Evolutionary conservation across 2,329 filamentous ascomycete species (phyloP), one percentile per base, ranked within the genome.

Genomic region (Dothiorella sarmentorum): DNA sequence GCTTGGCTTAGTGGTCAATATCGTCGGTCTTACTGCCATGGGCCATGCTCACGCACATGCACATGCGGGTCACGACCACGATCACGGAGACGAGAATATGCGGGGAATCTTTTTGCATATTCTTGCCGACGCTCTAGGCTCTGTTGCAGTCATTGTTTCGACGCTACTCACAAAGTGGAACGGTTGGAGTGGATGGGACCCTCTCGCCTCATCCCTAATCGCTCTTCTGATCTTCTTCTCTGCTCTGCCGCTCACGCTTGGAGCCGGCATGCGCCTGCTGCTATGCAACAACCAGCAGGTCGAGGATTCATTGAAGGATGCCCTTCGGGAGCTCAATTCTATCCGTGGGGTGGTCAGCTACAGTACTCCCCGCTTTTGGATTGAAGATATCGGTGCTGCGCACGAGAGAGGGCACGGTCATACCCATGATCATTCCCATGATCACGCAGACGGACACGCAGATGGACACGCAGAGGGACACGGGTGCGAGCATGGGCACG

Each of bases 101-200:
- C 85, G 94, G 66, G 94, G 94, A 11, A 97, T 99, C 64, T 99
- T 96, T 73, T 79, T 99, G 18, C 94, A 99, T 69, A 90, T 99
- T 52, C 81, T 97, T 26, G 94, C 94, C 5, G 94, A 99, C 71
- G 96, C 94, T 0, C 85, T 97, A 27, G 94, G 94, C 24, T 97
- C 92, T 57, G 89, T 92, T 1, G 94, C 94, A 1, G 94, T 99
- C 47, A 96, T 99, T 62, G 85, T 91, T 31, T 97, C 91, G 7
- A 99, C 94, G 0, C 78, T 90, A 0, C 79, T 97, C 20, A 96
- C 95, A 0, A 88, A 95, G 69, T 86, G 90, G 66, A 88, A 90
- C 69, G 89, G 89, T 15, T 97, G 93, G 91, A 84, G 90, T 6
- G 91, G 93, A 22, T 99, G 93, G 85, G 94, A 99, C 71, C 94